phyloP scores from a whole-genome alignment of 2,329 filamentous ascomycete species.

The Monilinia aucupariae region DNA sequence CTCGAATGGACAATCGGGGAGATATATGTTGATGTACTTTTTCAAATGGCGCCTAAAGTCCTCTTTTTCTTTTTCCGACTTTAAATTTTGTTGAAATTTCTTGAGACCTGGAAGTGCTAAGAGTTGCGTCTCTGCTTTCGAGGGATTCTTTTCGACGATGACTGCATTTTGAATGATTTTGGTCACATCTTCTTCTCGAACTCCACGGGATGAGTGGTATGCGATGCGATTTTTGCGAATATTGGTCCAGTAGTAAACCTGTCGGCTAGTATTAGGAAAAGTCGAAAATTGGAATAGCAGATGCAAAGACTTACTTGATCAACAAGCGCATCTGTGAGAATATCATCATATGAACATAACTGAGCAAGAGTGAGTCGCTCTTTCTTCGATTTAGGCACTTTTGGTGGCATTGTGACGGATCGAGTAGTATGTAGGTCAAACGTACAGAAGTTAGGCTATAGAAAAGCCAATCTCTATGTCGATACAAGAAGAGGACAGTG shows the following conservation, averaged over 20 bases:
- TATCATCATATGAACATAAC: slow-evolving; percentile 89
- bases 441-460: slow-evolving; percentile 1
- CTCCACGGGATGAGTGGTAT: slow-evolving; percentile 76
- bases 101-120: slow-evolving; percentile 67
- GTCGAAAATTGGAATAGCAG: not conserved
- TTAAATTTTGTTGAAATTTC: slow-evolving; percentile 63
- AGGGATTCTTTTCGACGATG: slow-evolving; percentile 67
- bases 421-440: not conserved
- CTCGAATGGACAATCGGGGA: slow-evolving; percentile 91
- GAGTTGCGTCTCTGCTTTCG: slow-evolving; percentile 65
- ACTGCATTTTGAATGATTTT: slow-evolving; percentile 60
- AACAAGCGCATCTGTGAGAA: slow-evolving; percentile 88
- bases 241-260: slow-evolving; percentile 95
- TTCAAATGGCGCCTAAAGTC: slow-evolving; percentile 82
- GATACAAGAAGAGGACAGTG: not conserved
- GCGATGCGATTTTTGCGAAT: slow-evolving; percentile 91
- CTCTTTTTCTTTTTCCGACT: slow-evolving; percentile 72
- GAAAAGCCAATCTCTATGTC: not conserved
- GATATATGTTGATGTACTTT: slow-evolving; percentile 88
- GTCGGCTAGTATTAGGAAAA: slow-evolving; percentile 16
- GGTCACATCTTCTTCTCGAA: slow-evolving; percentile 59
- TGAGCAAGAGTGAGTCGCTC: slow-evolving; percentile 78
- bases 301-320: slow-evolving; percentile 68
- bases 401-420: slow-evolving; percentile 38
- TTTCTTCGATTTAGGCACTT: slow-evolving; percentile 49